Evolutionary conservation across 164 flowering plant species (phyloP).

Genomic region (Chimonanthus salicifolius): DNA sequence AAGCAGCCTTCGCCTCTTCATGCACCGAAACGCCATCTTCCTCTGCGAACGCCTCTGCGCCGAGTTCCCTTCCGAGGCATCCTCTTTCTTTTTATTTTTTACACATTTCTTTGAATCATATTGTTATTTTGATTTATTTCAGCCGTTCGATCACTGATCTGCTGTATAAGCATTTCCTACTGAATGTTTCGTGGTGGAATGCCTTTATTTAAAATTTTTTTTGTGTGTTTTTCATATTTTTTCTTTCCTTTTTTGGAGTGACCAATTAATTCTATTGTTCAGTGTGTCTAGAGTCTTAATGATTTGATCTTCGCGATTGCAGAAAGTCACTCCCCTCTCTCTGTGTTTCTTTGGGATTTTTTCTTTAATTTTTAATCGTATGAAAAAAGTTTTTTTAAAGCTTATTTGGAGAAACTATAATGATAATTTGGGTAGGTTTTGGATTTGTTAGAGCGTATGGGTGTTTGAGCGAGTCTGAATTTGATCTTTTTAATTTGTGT

Average conservation of each 20-base stretch:
- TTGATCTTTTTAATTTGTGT: not conserved
- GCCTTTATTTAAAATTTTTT: too few relatives aligned
- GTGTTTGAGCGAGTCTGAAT: not conserved
- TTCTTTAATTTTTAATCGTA: too few relatives aligned
- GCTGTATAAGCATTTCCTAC: not conserved
- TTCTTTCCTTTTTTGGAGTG: not conserved
- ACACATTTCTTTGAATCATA: not conserved
- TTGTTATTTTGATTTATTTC: not conserved
- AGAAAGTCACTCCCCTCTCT: too few relatives aligned
- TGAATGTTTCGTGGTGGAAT: not conserved
- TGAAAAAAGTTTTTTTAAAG: too few relatives aligned
- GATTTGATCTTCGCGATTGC: too few relatives aligned
- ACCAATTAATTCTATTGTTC: too few relatives aligned
- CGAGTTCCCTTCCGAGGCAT: conserved; percentile 91
- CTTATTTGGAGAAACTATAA: too few relatives aligned
- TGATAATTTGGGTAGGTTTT: too few relatives aligned
- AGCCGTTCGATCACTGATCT: not conserved
- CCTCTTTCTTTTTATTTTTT: not conserved
- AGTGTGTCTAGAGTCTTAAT: too few relatives aligned
- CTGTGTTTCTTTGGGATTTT: not conserved
- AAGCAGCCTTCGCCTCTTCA: conserved; percentile 66
- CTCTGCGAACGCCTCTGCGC: conserved; percentile 96
- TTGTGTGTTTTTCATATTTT: not conserved
- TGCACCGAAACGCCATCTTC: conserved; percentile 85
- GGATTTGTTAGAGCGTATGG: not conserved